These are phyloP conservation scores for Chimonanthus salicifolius DNA, from an alignment of 164 flowering plant genomes.

Conservation along the genomic window DNA sequence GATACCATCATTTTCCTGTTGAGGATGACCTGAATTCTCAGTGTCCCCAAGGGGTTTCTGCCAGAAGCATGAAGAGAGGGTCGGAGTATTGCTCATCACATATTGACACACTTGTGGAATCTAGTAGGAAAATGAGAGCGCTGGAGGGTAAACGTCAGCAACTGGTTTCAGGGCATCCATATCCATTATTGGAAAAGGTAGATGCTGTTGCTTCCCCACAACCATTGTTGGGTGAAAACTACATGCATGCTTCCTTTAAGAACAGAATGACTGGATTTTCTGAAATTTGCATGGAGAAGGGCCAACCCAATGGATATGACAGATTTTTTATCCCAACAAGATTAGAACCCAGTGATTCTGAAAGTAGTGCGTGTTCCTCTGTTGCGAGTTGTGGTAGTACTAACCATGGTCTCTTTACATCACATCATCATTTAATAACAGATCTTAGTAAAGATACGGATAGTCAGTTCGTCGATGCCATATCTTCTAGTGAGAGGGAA, in stretches of 20 bases:
- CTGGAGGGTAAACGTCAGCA: conserved; percentile 23
- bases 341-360: conserved; percentile 38
- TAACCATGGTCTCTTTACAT: conserved; percentile 25
- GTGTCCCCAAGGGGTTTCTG: conserved; percentile 23
- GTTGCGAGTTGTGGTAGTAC: conserved; percentile 79
- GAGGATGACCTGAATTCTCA: conserved; percentile 11
- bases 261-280: conserved; percentile 28
- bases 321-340: conserved; percentile 29
- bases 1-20: conserved; percentile 9
- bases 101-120: conserved; percentile 20
- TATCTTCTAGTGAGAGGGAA: conserved; percentile 42
- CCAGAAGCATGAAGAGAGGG: conserved; percentile 38
- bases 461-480: conserved; percentile 54
- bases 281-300: conserved; percentile 37
- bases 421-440: conserved; percentile 17
- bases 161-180: conserved; percentile 13
- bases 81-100: conserved; percentile 20
- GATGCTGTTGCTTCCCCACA: conserved; percentile 51
- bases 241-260: conserved; percentile 43
- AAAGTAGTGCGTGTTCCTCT: conserved; percentile 51
- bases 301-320: conserved; percentile 26
- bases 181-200: conserved; percentile 38
- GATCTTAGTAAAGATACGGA: conserved; percentile 33
- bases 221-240: conserved; percentile 40
- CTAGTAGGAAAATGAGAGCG: conserved; percentile 29